These are phyloP conservation scores for Microdochium bolleyi DNA, from an alignment of 2,329 filamentous ascomycete species.

Conservation along the genomic window DNA sequence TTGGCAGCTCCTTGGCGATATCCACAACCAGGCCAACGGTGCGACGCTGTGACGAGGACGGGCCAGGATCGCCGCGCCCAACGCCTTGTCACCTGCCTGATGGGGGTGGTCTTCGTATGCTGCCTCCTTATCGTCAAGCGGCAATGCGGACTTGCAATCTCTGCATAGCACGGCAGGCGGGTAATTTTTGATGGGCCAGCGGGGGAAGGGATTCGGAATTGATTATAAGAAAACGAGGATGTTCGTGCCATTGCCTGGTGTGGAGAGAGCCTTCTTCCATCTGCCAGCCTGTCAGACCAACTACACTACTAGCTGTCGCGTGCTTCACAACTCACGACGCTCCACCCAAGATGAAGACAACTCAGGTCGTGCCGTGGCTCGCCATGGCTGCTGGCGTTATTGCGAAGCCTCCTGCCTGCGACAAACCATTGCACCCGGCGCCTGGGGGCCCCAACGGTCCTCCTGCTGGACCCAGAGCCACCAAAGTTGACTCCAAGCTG, in stretches of 20 bases:
- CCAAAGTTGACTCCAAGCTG: constrained; percentile 21
- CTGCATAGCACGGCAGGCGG: background rate
- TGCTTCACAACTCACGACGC: background rate
- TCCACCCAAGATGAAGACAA: background rate
- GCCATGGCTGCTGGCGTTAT: background rate
- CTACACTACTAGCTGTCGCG: background rate
- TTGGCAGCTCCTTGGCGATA: background rate
- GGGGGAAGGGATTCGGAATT: background rate
- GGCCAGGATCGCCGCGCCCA: background rate
- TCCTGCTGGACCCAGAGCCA: background rate
- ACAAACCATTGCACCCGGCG: background rate
- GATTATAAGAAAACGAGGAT: too few species aligned
- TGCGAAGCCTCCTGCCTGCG: background rate
- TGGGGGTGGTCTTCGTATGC: background rate
- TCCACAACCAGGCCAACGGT: background rate
- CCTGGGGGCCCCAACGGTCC: background rate
- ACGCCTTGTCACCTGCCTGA: background rate
- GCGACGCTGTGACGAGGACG: background rate
- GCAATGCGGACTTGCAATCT: background rate
- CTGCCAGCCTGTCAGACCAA: too few species aligned
- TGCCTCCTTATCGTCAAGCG: background rate
- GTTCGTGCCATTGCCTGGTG: too few species aligned
- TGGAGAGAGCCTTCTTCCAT: too few species aligned
- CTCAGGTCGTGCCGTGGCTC: background rate
- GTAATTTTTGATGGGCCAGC: background rate